Evolutionary conservation across 768 basidiomycete genomes (phyloP), one percentile per base, ranked within the genome.

Genomic region (Coprinellus micaceus): DNA sequence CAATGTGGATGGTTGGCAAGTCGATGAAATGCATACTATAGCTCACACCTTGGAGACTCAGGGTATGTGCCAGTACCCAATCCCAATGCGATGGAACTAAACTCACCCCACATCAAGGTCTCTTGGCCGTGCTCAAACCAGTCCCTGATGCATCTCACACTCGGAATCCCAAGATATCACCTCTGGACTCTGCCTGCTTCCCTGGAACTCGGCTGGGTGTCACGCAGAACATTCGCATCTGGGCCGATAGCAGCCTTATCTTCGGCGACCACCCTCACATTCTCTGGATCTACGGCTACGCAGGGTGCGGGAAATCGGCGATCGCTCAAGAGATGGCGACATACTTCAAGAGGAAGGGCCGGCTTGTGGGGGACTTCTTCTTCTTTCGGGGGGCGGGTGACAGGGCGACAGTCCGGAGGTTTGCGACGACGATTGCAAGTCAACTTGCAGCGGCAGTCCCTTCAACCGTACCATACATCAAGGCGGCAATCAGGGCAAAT

Each of bases 241-340:
- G 40, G 40, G 40, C n/a, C n/a, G n/a, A 19, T 19, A 43, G 40
- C 19, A 43, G 40, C 40, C 40, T 43, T 5, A 9, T 44, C 41
- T 44, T 22, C 13, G 11, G 21, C 41, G 25, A 28, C 7, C 7
- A 6, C 21, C 13, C 13, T 13, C 48, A 53, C 26, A 49, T 65
- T 26, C 17, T 63, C 17, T 65, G 64, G 62, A 21, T 63, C 1
- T 39, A 58, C 26, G 64, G 64, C 4, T 56, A 59, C 1, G 63
- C 58, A 9, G 63, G 63, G 17, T 56, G 54, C n/a, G 63, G 63
- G 9, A 64, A 64, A 47, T 61, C 61, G 1, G 60, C 60, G 5
- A 56, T 63, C 11, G 56, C 58, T 6, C 60, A 61, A 36, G 51
- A 50, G 5, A 52, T 64, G 10, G 61, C 61, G 11, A 57, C 58